Evolutionary conservation across 148 eudicot species (phyloP).

Genomic region (Rhododendron ovatum): DNA sequence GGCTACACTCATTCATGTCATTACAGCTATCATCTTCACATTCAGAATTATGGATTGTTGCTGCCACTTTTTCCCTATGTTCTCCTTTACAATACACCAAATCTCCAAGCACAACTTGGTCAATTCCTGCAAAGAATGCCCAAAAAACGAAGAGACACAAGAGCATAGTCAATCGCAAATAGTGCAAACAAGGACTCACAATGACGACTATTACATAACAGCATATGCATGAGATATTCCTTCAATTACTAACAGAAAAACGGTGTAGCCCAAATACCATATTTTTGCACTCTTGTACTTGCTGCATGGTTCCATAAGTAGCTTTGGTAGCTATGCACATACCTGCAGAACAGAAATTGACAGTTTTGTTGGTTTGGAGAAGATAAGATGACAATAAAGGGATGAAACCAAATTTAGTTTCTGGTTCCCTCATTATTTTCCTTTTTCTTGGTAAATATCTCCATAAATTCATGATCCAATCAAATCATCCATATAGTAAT

Average conservation of each 20-base stretch:
- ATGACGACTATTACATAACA: not conserved
- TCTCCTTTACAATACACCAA: constrained; percentile 75
- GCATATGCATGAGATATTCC: not conserved
- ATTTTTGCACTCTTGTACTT: constrained; percentile 72
- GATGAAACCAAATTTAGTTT: not conserved
- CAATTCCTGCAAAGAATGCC: constrained; percentile 47
- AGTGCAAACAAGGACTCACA: not conserved
- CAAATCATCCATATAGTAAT: not conserved
- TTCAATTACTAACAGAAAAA: not conserved
- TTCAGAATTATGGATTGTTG: constrained; percentile 20
- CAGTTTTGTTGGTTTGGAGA: not conserved
- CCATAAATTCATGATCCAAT: not conserved
- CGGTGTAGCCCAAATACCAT: constrained; percentile 45
- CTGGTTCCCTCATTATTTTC: not conserved
- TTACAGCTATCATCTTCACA: constrained; percentile 35
- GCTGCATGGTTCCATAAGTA: constrained; percentile 96
- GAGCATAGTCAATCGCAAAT: not conserved
- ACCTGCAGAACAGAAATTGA: constrained; percentile 45
- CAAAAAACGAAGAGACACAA: not conserved
- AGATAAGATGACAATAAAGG: not conserved
- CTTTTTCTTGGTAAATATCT: not conserved
- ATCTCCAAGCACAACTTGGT: constrained; percentile 80
- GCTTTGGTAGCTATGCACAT: constrained; percentile 95
- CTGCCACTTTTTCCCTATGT: constrained; percentile 26
- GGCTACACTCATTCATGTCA: constrained; percentile 36